Conservation (phyloP, 768 basidiomycete genomes). For the Ramaria sp. region DNA sequence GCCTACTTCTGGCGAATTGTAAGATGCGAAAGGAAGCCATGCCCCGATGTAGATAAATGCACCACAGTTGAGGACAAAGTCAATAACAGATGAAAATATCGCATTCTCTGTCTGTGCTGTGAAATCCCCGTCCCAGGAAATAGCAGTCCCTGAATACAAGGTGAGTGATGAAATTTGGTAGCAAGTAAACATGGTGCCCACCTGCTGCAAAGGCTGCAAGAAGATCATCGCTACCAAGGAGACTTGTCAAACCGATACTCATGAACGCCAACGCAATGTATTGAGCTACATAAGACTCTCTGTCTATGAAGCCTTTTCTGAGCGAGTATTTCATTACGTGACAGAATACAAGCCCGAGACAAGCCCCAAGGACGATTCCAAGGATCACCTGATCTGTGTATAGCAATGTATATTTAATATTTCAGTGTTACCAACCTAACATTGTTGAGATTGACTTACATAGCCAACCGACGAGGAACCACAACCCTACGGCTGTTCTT, state of each 20-base stretch:
- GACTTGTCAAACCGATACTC: conserved; percentile 65
- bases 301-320: conserved; percentile 51
- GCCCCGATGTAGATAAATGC: conserved; percentile 85
- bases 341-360: conserved; percentile 51
- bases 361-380: conserved; percentile 59
- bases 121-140: conserved; percentile 87
- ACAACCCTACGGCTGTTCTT: conserved; percentile 60
- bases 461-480: conserved; percentile 79
- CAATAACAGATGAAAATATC: conserved; percentile 81
- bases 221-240: conserved; percentile 79
- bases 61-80: conserved; percentile 72
- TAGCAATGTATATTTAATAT: no score
- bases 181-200: conserved; percentile 15
- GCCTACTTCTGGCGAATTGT: conserved; percentile 39
- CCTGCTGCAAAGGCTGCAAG: conserved; percentile 82
- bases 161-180: not conserved
- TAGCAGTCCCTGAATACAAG: conserved; percentile 55
- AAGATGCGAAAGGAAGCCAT: conserved; percentile 62
- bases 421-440: not conserved
- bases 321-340: conserved; percentile 65
- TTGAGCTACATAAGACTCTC: conserved; percentile 82
- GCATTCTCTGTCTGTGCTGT: conserved; percentile 74
- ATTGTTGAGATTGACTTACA: conserved; percentile 33
- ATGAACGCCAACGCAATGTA: conserved; percentile 65
- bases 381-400: conserved; percentile 66